Percentiles rank a stretch among this genome's conserved stretches.
These are phyloP conservation scores for Excoecaria agallocha DNA, from an alignment of 345 rosid genomes.

Conservation along the genomic window DNA sequence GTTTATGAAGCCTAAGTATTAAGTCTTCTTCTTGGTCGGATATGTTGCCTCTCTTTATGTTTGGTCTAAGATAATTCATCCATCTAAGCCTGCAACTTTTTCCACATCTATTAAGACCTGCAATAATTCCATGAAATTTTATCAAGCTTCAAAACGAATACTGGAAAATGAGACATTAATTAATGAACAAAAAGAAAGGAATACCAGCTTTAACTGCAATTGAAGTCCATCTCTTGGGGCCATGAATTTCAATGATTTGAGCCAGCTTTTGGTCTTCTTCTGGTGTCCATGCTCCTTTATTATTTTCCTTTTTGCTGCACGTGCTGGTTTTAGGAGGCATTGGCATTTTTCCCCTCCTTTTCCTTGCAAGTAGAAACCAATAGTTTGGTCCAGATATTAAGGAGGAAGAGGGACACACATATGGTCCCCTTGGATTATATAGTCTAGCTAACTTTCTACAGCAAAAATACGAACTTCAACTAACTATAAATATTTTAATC, in stretches of 20 bases:
- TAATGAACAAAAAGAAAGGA: background rate
- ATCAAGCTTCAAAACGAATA: background rate
- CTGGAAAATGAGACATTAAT: background rate
- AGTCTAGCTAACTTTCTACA: background rate
- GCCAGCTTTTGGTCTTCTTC: constrained; percentile 50
- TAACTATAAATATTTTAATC: background rate
- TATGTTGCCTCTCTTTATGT: constrained; percentile 55
- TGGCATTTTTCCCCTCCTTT: constrained; percentile 12
- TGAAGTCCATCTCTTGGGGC: constrained; percentile 49
- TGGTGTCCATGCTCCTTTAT: constrained; percentile 49
- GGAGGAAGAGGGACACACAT: background rate
- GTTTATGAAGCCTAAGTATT: constrained; percentile 52
- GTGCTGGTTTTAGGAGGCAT: constrained; percentile 25
- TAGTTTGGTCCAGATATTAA: background rate
- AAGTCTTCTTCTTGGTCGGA: constrained; percentile 58
- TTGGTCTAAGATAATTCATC: constrained; percentile 61
- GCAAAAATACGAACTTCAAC: background rate
- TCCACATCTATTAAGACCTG: constrained; percentile 47
- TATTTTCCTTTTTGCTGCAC: constrained; percentile 34
- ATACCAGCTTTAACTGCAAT: constrained; percentile 52
- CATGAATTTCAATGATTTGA: constrained; percentile 38
- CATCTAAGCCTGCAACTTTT: constrained; percentile 63
- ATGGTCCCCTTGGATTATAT: background rate
- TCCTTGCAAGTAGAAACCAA: background rate
- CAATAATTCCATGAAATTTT: background rate